Evolutionary conservation across 257 asterid genomes (phyloP).

Genomic region (Scutellaria baicalensis): DNA sequence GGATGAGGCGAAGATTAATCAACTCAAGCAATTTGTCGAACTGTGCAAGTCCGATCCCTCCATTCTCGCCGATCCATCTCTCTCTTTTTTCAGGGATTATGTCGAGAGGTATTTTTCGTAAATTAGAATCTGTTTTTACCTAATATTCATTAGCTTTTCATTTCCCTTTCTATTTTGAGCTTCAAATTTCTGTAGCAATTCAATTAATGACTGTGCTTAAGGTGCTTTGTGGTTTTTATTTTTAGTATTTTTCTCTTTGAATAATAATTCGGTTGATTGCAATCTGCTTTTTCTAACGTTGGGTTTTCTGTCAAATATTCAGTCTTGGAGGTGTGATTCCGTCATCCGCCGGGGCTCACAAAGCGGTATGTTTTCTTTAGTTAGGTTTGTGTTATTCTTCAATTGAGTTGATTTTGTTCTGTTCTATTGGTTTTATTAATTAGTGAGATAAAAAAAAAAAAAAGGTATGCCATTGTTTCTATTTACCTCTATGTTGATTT

Average conservation of each 20-base stretch:
- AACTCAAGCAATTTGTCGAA: constrained; percentile 55
- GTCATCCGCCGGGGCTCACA: constrained; percentile 27
- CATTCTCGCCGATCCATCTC: constrained; percentile 66
- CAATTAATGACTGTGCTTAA: not conserved
- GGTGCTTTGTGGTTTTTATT: not conserved
- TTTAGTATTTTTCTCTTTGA: too few relatives aligned
- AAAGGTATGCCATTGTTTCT: too few relatives aligned
- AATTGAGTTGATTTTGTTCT: not conserved
- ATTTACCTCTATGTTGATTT: too few relatives aligned
- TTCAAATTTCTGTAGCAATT: not conserved
- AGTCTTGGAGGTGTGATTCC: constrained; percentile 94
- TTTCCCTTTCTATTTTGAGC: not conserved
- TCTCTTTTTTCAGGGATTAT: constrained; percentile 70
- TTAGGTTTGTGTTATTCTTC: not conserved
- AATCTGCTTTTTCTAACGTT: not conserved
- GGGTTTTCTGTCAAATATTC: constrained; percentile 6
- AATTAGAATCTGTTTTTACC: not conserved
- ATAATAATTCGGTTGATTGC: too few relatives aligned
- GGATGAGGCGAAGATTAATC: constrained; percentile 57
- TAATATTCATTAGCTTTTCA: not conserved
- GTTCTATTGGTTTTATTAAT: not conserved
- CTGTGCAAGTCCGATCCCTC: constrained; percentile 66
- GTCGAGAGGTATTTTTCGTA: constrained; percentile 55
- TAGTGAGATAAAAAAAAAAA: not conserved
- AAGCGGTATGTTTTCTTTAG: constrained; percentile 34